Evolutionary conservation across 192 early-diverging fungal genomes (phyloP).

Genomic region (Spizellomyces punctatus): DNA sequence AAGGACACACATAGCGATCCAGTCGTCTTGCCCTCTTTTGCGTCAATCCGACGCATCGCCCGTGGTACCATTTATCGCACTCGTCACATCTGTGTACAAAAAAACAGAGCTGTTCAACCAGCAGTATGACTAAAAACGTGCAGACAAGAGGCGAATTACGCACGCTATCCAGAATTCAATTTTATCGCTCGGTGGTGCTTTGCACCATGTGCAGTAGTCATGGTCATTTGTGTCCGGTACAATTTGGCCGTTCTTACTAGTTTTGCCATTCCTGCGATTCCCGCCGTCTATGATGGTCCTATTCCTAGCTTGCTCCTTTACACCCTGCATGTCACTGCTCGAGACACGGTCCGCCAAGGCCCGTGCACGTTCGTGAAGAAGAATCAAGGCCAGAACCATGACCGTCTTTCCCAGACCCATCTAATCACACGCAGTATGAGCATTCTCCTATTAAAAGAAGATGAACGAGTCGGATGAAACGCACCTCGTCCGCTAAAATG

Average conservation of each 20-base stretch:
- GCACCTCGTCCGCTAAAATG: constrained; percentile 49
- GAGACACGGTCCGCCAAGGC: not conserved
- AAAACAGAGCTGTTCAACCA: not conserved
- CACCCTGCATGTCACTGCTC: not conserved
- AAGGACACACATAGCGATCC: not conserved
- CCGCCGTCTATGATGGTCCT: not conserved
- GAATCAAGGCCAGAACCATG: constrained; percentile 61
- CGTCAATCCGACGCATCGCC: not conserved
- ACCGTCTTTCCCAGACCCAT: constrained; percentile 79
- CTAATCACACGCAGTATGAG: constrained; percentile 16
- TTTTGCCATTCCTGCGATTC: not conserved
- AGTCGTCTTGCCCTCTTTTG: not conserved
- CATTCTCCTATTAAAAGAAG: constrained; percentile 4
- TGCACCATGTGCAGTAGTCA: too few relatives aligned
- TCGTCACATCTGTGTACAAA: constrained; percentile 4
- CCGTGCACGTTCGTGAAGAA: constrained; percentile 37
- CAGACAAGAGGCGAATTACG: too few relatives aligned
- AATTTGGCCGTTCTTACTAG: too few relatives aligned
- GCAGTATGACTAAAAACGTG: too few relatives aligned
- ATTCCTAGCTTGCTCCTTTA: not conserved
- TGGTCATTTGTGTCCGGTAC: too few relatives aligned
- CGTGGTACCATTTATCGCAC: constrained; percentile 20
- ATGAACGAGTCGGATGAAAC: not conserved
- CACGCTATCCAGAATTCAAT: too few relatives aligned
- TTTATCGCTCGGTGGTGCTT: too few relatives aligned